These are phyloP conservation scores for Aspergillus mulundensis DNA, from an alignment of 495 filamentous ascomycete species.

Conservation along the genomic window DNA sequence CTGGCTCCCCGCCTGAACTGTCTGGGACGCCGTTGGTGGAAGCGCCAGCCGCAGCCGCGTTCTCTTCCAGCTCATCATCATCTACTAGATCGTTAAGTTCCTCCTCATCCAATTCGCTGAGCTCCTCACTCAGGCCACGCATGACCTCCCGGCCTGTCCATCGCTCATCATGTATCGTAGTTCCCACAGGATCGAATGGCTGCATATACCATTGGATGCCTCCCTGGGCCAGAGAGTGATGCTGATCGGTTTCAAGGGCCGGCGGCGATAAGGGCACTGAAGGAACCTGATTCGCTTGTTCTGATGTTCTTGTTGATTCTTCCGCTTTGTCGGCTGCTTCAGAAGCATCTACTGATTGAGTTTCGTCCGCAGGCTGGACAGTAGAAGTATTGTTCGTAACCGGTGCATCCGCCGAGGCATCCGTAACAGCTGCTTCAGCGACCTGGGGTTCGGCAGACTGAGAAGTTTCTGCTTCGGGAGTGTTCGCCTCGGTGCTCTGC, in stretches of 20 bases:
- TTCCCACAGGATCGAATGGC: constrained; percentile 73
- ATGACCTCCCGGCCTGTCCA: constrained; percentile 74
- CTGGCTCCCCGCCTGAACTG: constrained; percentile 7
- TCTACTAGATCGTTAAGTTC: constrained; percentile 65
- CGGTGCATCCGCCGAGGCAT: not conserved
- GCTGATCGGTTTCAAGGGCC: constrained; percentile 47
- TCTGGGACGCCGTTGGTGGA: constrained; percentile 11
- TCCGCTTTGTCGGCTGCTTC: constrained; percentile 3
- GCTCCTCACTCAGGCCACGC: constrained; percentile 75
- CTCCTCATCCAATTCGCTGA: constrained; percentile 85
- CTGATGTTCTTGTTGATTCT: constrained; percentile 23
- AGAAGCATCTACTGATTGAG: constrained; percentile 10
- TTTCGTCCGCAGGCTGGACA: constrained; percentile 13
- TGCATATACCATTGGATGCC: constrained; percentile 88
- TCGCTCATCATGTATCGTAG: constrained; percentile 68
- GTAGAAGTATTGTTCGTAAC: not conserved
- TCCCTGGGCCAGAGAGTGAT: constrained; percentile 60
- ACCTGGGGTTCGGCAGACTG: constrained; percentile 3
- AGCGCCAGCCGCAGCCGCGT: constrained; percentile 1
- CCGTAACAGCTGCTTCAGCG: not conserved
- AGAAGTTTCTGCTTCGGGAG: constrained; percentile 10
- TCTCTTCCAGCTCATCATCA: constrained; percentile 36
- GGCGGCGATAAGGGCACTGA: constrained; percentile 37
- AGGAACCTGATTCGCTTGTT: constrained; percentile 18
- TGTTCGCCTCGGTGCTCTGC: constrained; percentile 5